phyloP scores from a whole-genome alignment of 2,329 filamentous ascomycete genomes.

The Colletotrichum chlorophyti region DNA sequence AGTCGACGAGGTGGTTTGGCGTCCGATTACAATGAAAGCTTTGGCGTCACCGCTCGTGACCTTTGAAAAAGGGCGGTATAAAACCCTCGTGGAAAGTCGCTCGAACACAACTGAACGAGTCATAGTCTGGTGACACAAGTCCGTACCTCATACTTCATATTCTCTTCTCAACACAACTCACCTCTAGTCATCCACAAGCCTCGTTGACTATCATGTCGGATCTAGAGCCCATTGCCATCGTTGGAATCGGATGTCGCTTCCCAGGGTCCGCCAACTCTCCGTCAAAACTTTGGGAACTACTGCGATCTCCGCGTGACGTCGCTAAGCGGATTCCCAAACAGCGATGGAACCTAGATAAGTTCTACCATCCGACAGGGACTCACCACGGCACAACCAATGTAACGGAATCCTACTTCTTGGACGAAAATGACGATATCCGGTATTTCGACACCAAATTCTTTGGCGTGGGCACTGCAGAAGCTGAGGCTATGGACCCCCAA shows the following conservation, averaged over 20 bases:
- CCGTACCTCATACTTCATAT: too few relatives aligned
- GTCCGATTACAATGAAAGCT: too few relatives aligned
- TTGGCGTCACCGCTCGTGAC: too few relatives aligned
- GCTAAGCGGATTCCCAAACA: conserved; percentile 38
- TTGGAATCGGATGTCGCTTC: conserved; percentile 16
- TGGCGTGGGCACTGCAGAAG: conserved; percentile 34
- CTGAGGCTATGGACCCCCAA: conserved; percentile 39
- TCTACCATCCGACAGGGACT: background rate
- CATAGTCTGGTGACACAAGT: too few relatives aligned
- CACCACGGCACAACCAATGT: conserved; percentile 32
- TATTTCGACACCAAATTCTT: conserved; percentile 39
- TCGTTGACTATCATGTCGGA: too few relatives aligned
- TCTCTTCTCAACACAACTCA: too few relatives aligned
- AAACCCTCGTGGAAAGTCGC: too few relatives aligned
- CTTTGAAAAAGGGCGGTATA: too few relatives aligned
- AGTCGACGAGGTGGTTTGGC: too few relatives aligned
- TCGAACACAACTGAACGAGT: too few relatives aligned
- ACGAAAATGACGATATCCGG: conserved; percentile 25
- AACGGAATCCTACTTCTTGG: conserved; percentile 29
- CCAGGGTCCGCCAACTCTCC: background rate
- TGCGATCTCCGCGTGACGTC: background rate
- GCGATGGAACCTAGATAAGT: background rate
- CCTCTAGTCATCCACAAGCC: too few relatives aligned
- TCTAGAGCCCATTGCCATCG: conserved; percentile 12
- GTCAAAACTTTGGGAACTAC: background rate